Conservation (phyloP, 805 yeast genomes). For the Spathaspora boniae region DNA sequence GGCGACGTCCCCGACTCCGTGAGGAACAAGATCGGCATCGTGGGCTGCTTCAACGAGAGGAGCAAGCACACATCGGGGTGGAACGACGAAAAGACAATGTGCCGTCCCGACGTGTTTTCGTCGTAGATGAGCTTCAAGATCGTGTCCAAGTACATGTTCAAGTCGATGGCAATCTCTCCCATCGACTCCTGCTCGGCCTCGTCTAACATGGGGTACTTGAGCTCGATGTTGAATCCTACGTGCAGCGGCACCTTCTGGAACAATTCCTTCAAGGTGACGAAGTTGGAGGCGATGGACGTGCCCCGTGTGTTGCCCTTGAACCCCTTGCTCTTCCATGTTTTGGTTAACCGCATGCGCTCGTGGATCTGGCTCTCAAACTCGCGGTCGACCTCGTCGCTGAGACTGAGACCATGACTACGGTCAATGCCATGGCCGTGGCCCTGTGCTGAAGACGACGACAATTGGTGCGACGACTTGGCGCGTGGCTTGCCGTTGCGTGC, state of each 20-base stretch:
- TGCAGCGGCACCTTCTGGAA: slow-evolving; percentile 75
- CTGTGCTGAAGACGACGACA: slow-evolving; percentile 20
- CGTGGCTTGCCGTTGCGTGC: slow-evolving; percentile 22
- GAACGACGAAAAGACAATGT: slow-evolving; percentile 86
- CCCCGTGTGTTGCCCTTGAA: slow-evolving; percentile 95
- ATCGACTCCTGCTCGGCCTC: slow-evolving; percentile 87
- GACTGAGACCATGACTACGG: slow-evolving; percentile 6
- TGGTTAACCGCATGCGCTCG: slow-evolving; percentile 79
- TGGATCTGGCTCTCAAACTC: slow-evolving; percentile 38
- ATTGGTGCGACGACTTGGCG: slow-evolving; percentile 36
- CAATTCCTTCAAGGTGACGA: slow-evolving; percentile 82
- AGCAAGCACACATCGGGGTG: slow-evolving; percentile 90
- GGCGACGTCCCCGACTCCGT: slow-evolving; percentile 81
- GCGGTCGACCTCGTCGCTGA: slow-evolving; percentile 31
- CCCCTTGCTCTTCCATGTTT: slow-evolving; percentile 80
- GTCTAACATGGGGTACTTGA: slow-evolving; percentile 92
- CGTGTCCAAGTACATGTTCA: slow-evolving; percentile 87
- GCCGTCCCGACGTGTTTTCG: slow-evolving; percentile 74
- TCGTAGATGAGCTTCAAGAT: slow-evolving; percentile 72
- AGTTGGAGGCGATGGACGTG: slow-evolving; percentile 82
- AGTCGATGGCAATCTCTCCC: slow-evolving; percentile 78
- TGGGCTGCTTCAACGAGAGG: slow-evolving; percentile 87
- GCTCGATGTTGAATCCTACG: slow-evolving; percentile 92
- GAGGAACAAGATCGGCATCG: slow-evolving; percentile 83
- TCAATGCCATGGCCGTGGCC: slow-evolving; percentile 4